Conservation (phyloP, 192 early-diverging fungal species). For the Mortierella antarctica region DNA sequence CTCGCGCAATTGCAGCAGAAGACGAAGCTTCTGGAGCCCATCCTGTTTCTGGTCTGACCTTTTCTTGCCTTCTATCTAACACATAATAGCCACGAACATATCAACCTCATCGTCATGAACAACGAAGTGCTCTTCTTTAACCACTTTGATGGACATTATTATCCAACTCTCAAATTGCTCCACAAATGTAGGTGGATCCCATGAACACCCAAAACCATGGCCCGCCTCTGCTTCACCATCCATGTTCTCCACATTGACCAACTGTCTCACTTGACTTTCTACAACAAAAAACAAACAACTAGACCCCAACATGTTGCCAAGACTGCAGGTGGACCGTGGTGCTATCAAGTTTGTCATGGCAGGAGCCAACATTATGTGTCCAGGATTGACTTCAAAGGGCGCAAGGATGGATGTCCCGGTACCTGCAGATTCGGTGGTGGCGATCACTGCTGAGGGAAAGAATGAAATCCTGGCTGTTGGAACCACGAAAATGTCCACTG, state of each 20-base stretch:
- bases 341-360: slow-evolving; percentile 98
- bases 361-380: slow-evolving; percentile 99
- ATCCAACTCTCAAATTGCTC: slow-evolving; percentile 86
- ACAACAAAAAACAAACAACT: slow-evolving; percentile 12
- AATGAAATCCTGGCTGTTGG: slow-evolving; percentile 94
- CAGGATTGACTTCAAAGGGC: slow-evolving; percentile 94
- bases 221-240: background rate
- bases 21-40: background rate
- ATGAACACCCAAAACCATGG: background rate
- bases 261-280: background rate
- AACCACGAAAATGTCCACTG: slow-evolving; percentile 85
- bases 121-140: slow-evolving; percentile 93
- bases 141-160: slow-evolving; percentile 93
- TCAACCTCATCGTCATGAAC: slow-evolving; percentile 87
- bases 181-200: slow-evolving; percentile 80
- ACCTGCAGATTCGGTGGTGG: slow-evolving; percentile 78
- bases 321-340: slow-evolving; percentile 93
- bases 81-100: slow-evolving; percentile 80
- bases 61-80: background rate
- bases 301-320: slow-evolving; percentile 93
- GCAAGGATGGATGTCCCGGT: slow-evolving; percentile 84
- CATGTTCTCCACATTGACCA: background rate
- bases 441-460: slow-evolving; percentile 96
- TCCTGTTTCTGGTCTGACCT: background rate
- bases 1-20: background rate